Base-by-base conservation (phyloP, 2,329 filamentous ascomycete genomes). In the Colletotrichum kahawae region DNA sequence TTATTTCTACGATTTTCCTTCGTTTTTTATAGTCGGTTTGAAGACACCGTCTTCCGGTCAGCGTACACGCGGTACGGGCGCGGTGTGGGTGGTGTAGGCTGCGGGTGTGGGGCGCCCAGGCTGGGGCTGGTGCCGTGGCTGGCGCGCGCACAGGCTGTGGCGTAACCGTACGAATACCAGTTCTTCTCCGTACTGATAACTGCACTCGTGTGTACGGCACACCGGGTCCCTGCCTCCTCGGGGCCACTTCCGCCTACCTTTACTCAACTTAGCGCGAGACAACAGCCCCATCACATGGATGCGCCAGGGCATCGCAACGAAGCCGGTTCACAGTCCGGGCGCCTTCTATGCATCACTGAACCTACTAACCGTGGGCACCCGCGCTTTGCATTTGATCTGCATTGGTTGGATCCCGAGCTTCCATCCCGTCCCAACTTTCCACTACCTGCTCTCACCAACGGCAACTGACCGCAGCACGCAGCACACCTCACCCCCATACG, bases 221-320 rank as follows among this genome's bases (percentile, higher is more conserved):
- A 48, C 43, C 43, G n/a, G 43, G 43, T 21, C 43, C 43, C 43
- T 48, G 43, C 24, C 24, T 27, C 57, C 57, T 60, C 57, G 29
- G 29, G 29, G 57, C 27, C 29, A 34, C 31, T 60, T 16, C 43
- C n/a, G 43, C 43, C n/a, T 21, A 31, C 29, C 29, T 12, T 10
- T 33, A 33, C 31, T 8, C 9, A 31, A 43, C 54, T 63, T 74
- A 74, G 71, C 67, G 67, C 67, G 54, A 74, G 67, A 71, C 48
- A 62, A 36, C 21, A 51, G 71, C 67, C 60, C 51, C 59, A 56
- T 74, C 34, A 67, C 65, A 67, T 67, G 65, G 48, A 38, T 43
- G 51, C 48, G 64, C 29, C 36, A 29, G 62, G 16, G 64, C 31
- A 27, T 27, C 31, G 9, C 31, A 33, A 48, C n/a, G 5, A 48